A percentile compares a stretch with the other conserved stretches of the same genome.
Conservation (phyloP, 1,139 yeast genomes). For the Candida glucosophila region DNA sequence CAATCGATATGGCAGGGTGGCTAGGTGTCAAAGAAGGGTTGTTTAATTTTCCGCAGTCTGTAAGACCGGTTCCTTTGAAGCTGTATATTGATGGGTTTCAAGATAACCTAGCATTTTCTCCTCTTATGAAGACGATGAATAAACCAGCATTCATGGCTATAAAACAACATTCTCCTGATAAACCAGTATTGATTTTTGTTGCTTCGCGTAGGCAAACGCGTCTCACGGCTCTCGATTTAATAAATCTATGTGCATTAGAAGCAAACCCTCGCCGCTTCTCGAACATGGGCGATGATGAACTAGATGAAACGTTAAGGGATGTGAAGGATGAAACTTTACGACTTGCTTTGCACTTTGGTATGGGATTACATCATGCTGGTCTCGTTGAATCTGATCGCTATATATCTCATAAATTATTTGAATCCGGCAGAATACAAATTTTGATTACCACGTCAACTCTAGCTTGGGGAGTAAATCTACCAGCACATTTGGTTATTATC, state of each 20-base stretch:
- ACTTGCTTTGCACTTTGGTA: constrained; percentile 85
- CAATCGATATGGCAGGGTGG: constrained; percentile 98
- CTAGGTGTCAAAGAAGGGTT: constrained; percentile 82
- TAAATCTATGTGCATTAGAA: constrained; percentile 91
- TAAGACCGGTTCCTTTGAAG: constrained; percentile 94
- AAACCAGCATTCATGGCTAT: constrained; percentile 96
- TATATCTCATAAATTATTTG: constrained; percentile 80
- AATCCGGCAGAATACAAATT: constrained; percentile 77
- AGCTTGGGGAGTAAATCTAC: constrained; percentile 97
- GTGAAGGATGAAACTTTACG: constrained; percentile 88
- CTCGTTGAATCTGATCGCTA: constrained; percentile 83
- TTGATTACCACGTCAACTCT: constrained; percentile 90
- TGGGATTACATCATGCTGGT: constrained; percentile 98
- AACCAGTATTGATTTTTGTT: constrained; percentile 90
- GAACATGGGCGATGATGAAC: constrained; percentile 67
- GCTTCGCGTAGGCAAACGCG: constrained; percentile 97
- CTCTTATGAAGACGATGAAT: constrained; percentile 96
- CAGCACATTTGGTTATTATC: constrained; percentile 88
- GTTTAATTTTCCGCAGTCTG: constrained; percentile 90
- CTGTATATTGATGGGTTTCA: constrained; percentile 98
- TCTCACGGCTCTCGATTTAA: constrained; percentile 85
- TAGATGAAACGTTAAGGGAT: constrained; percentile 48
- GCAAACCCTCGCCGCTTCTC: constrained; percentile 85
- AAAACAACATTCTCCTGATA: constrained; percentile 85
- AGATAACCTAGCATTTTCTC: constrained; percentile 87